Evolutionary conservation across 257 asterid genomes (phyloP), one percentile per base, ranked within the genome.

Genomic region (Datura wrightii): DNA sequence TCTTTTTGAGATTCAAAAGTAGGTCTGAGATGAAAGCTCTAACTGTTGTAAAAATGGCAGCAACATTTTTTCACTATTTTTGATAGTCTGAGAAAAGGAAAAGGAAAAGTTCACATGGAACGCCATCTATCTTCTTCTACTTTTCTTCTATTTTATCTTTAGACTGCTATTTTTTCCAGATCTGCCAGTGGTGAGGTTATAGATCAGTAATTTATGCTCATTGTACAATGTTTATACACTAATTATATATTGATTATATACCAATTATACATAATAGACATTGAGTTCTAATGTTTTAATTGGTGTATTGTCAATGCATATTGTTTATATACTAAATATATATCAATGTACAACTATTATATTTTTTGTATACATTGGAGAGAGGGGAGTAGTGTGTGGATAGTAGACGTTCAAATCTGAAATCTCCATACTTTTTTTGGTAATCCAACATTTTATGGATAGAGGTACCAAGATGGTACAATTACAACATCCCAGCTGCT

Each of bases 401-500:
- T 67, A 37, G 76, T 67, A 16, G 48, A 66, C 2, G 76, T 34
- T 60, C 14, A 19, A 60, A 60, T 60, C 67, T n/a, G 67, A 60
- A 60, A 31, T 60, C 34, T 10, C 67, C 34, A 10, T 10, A n/a
- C 62, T 58, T 59, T 63, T 31, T 63, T 63, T 13, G 19, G 10
- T 66, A 36, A 66, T 48, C n/a, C 14, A 66, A 36, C 10, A 36
- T 66, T 66, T 66, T 66, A 37, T 6, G n/a, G 46, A 36, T 19
- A 31, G 18, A 34, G 16, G 78, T 16, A 67, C n/a, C 52, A 39
- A 67, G 14, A 67, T 67, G 78, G 52, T 67, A 67, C 78, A 67
- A 67, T 67, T 67, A 67, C 50, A 39, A 39, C 48, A 16, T 24
- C 78, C 31, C 11, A 67, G 24, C 50, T 67, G 48, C 70, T 24